Evolutionary conservation across 441 rosid species (phyloP), one percentile per base, ranked within the genome.

Genomic region (Croton laevigatus): DNA sequence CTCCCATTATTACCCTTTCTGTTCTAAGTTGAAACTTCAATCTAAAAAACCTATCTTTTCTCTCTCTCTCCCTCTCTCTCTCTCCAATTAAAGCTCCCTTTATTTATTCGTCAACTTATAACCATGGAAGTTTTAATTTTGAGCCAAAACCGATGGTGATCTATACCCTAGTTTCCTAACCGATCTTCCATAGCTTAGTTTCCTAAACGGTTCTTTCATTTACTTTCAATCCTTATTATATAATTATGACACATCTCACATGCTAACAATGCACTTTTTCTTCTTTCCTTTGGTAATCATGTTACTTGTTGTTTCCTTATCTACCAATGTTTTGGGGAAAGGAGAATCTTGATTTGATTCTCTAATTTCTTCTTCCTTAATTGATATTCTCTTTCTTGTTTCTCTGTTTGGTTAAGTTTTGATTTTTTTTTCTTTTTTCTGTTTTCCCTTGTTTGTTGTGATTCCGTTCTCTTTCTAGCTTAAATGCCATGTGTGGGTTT

Each of bases 351-450:
- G 32, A 71, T 68, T 52, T 37, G 53, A 37, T 52, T 49, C 40
- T 20, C 3, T 36, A 64, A 20, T 45, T 45, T n/a, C 42, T 59
- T 6, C 46, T 36, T 14, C 34, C 3, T 57, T 63, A 32, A 37
- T 55, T 0, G 37, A 11, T 54, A 37, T 55, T 59, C 42, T 42
- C 22, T 55, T 59, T 42, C 48, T n/a, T 14, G 45, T 72, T 72
- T 68, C 51, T 44, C 11, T 68, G 62, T 62, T 63, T 71, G 69
- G 66, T 60, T 57, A 76, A 71, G 60, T 37, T 48, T 32, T 38
- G n/a, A 54, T 76, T 40, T 46, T 67, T 13, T 40, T 38, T 58
- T 40, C 2, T 27, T 27, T 27, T 27, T 27, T 27, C 32, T 27
- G 32, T 27, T 27, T 27, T 27, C 32, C 19, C 45, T 40, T 38